Percentiles rank a stretch among this genome's conserved stretches.
Evolutionary conservation across 306 rosid species (phyloP).

Genomic region (Pterocarpus macrocarpus): DNA sequence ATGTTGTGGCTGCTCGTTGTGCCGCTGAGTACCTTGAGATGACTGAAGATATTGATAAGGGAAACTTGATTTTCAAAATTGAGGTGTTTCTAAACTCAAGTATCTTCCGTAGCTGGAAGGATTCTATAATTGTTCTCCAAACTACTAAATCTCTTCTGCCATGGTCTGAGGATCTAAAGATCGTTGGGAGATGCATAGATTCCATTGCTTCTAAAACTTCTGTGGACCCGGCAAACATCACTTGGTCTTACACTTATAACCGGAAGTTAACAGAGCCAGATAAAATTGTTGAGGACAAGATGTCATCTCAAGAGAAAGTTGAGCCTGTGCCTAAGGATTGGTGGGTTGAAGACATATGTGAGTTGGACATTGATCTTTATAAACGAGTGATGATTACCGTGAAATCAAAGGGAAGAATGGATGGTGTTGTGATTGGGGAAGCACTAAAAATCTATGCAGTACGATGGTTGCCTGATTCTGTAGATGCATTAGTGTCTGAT

Average conservation of each 20-base stretch:
- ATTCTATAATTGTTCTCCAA: slow-evolving; percentile 93
- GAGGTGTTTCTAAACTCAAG: slow-evolving; percentile 96
- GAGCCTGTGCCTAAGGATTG: slow-evolving; percentile 88
- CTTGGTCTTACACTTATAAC: slow-evolving; percentile 93
- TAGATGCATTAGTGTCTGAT: slow-evolving; percentile 83
- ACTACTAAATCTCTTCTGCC: slow-evolving; percentile 87
- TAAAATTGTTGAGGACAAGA: slow-evolving; percentile 67
- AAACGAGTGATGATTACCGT: slow-evolving; percentile 81
- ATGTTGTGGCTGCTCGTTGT: slow-evolving; percentile 96
- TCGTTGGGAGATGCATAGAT: slow-evolving; percentile 93
- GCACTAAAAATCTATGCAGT: slow-evolving; percentile 84
- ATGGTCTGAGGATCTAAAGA: slow-evolving; percentile 93
- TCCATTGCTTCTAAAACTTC: slow-evolving; percentile 95
- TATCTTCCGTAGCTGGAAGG: slow-evolving; percentile 96
- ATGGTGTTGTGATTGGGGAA: slow-evolving; percentile 87
- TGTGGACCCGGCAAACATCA: slow-evolving; percentile 77
- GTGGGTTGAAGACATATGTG: slow-evolving; percentile 99
- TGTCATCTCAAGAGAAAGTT: slow-evolving; percentile 55
- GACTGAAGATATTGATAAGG: slow-evolving; percentile 86
- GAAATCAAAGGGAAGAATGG: slow-evolving; percentile 98
- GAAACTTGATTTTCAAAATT: slow-evolving; percentile 87
- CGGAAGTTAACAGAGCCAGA: slow-evolving; percentile 75
- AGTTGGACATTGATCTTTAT: slow-evolving; percentile 91
- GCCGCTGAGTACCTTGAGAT: slow-evolving; percentile 95
- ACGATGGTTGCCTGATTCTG: slow-evolving; percentile 93